These are phyloP conservation scores for Neurospora sp. DNA, from an alignment of 495 filamentous ascomycete species.

Conservation along the genomic window DNA sequence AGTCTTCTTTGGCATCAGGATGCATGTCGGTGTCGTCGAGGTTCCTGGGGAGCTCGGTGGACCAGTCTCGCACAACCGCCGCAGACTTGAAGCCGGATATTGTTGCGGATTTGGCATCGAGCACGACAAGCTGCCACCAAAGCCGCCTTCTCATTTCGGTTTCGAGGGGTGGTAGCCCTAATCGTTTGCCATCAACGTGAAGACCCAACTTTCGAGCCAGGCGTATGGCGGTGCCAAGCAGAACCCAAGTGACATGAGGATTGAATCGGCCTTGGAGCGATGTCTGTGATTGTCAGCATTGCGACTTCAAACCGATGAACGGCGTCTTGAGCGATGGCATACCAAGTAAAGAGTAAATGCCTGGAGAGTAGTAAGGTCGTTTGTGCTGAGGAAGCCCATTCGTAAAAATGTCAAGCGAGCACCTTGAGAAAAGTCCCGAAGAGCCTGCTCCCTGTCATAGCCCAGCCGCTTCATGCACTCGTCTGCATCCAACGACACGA, in stretches of 20 bases:
- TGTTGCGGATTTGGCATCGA: slow-evolving; percentile 48
- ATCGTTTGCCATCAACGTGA: slow-evolving; percentile 57
- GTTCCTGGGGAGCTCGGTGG: slow-evolving; percentile 43
- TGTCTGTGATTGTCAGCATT: slow-evolving; percentile 24
- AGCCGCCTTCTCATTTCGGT: slow-evolving; percentile 58
- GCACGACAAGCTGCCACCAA: slow-evolving; percentile 66
- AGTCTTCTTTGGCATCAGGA: slow-evolving; percentile 44
- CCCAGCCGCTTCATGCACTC: slow-evolving; percentile 42
- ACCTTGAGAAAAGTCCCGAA: slow-evolving; percentile 30
- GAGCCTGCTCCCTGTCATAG: slow-evolving; percentile 29
- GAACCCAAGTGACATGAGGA: slow-evolving; percentile 40
- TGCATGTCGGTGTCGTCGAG: slow-evolving; percentile 49
- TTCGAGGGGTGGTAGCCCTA: slow-evolving; percentile 55
- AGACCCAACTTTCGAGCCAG: slow-evolving; percentile 67
- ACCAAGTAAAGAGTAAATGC: slow-evolving; percentile 45
- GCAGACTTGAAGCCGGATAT: slow-evolving; percentile 55
- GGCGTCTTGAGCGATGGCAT: slow-evolving; percentile 10
- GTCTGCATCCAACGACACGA: slow-evolving; percentile 34
- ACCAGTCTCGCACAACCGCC: slow-evolving; percentile 34
- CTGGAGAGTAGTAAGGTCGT: slow-evolving; percentile 44
- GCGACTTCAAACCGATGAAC: not conserved
- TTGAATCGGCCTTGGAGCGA: slow-evolving; percentile 43
- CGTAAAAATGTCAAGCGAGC: slow-evolving; percentile 39
- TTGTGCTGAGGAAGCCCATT: slow-evolving; percentile 39
- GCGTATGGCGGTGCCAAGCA: slow-evolving; percentile 48